These are phyloP conservation scores for Wallacemonas collosoma DNA, from an alignment of 208 protist genomes.

Conservation along the genomic window DNA sequence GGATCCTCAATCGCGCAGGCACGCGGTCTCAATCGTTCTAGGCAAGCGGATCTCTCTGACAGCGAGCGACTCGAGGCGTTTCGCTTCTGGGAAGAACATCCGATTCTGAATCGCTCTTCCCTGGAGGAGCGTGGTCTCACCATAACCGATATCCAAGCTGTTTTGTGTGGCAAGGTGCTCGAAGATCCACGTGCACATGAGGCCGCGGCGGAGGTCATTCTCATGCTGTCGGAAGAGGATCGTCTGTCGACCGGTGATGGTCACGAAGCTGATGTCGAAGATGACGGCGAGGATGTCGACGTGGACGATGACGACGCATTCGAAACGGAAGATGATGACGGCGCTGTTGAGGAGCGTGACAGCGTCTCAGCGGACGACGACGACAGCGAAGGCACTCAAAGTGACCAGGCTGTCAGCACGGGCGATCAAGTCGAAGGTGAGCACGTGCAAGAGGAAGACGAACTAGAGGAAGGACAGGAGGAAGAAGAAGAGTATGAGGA, in stretches of 20 bases:
- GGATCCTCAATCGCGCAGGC: constrained; percentile 9
- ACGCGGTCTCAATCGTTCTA: constrained; percentile 21
- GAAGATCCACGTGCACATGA: constrained; percentile 48
- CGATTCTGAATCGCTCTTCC: constrained; percentile 64
- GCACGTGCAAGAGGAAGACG: not conserved
- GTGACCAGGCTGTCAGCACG: not conserved
- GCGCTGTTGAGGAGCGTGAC: not conserved
- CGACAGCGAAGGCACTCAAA: not conserved
- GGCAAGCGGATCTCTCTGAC: constrained; percentile 17
- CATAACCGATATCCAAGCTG: constrained; percentile 67
- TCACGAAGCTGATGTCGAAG: constrained; percentile 46
- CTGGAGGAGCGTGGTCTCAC: constrained; percentile 70
- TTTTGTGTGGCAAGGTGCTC: constrained; percentile 63
- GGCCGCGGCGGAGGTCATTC: constrained; percentile 78
- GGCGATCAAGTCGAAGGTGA: not conserved
- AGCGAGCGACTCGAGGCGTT: constrained; percentile 36
- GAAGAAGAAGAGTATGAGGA: constrained; percentile 22
- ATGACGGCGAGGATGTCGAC: constrained; percentile 30
- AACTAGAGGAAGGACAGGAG: constrained; percentile 13
- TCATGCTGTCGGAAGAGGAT: constrained; percentile 71
- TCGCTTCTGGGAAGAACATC: constrained; percentile 70
- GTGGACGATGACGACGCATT: constrained; percentile 23
- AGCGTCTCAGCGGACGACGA: not conserved
- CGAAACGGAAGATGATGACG: constrained; percentile 10
- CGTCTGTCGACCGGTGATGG: constrained; percentile 54